These are phyloP conservation scores for Theileria equi DNA, from an alignment of 169 alveolate species.

Conservation along the genomic window DNA sequence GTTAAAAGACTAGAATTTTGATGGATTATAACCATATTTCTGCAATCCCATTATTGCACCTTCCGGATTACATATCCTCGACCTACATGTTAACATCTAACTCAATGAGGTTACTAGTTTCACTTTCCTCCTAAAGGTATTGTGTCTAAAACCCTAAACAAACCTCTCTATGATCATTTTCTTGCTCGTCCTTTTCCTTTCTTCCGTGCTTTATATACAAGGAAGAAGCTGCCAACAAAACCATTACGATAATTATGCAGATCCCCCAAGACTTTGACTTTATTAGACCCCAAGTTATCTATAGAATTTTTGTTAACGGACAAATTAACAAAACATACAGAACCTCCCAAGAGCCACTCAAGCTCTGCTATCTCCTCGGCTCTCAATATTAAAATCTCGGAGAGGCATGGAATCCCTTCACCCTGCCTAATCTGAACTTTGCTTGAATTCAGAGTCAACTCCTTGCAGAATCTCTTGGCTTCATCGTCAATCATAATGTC, in stretches of 20 bases:
- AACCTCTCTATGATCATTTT: too few relatives aligned
- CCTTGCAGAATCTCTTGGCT: constrained; percentile 53
- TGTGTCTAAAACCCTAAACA: too few relatives aligned
- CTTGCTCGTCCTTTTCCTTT: too few relatives aligned
- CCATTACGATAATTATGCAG: background rate
- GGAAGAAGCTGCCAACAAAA: background rate
- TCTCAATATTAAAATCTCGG: constrained; percentile 1
- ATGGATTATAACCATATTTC: too few relatives aligned
- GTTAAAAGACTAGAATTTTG: too few relatives aligned
- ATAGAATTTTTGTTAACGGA: background rate
- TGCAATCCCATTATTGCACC: too few relatives aligned
- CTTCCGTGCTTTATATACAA: constrained; percentile 1
- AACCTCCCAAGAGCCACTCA: constrained; percentile 60
- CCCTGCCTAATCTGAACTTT: constrained; percentile 40
- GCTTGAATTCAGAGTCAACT: constrained; percentile 29
- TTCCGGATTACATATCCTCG: too few relatives aligned
- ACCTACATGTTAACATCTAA: constrained; percentile 8
- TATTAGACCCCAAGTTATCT: constrained; percentile 13
- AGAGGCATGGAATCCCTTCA: constrained; percentile 18
- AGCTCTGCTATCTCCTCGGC: constrained; percentile 58
- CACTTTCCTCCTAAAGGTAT: background rate
- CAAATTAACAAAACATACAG: constrained; percentile 21
- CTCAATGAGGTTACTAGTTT: constrained; percentile 8
- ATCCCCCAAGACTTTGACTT: constrained; percentile 3
- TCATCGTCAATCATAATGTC: constrained; percentile 56